Conservation (phyloP, 2,329 filamentous ascomycete species). For the Aspergillus tanneri region DNA sequence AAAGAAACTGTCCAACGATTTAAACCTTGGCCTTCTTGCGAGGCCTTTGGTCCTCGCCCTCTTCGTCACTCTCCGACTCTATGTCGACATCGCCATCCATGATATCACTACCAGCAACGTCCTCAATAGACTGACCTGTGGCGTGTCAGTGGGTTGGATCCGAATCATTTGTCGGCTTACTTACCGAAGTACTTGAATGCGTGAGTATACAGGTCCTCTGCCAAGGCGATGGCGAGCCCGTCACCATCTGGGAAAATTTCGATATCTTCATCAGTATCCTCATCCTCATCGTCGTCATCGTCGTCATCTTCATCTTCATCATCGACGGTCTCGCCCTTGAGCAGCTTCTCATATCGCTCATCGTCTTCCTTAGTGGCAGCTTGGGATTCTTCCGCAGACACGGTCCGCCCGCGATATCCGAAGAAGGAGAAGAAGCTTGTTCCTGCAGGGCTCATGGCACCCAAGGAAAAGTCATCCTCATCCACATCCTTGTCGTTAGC, state of each 20-base stretch:
- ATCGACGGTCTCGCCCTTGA: constrained; percentile 53
- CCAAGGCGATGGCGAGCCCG: constrained; percentile 73
- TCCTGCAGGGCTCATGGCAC: constrained; percentile 59
- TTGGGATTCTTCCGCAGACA: constrained; percentile 70
- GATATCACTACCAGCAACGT: constrained; percentile 64
- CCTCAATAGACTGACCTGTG: constrained; percentile 69
- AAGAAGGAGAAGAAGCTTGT: constrained; percentile 89
- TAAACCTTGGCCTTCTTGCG: constrained; percentile 43
- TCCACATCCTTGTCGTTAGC: constrained; percentile 38
- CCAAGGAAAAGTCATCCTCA: constrained; percentile 16
- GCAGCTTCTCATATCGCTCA: constrained; percentile 54
- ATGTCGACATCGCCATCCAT: constrained; percentile 55
- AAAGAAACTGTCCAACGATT: constrained; percentile 16
- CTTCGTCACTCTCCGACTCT: constrained; percentile 37
- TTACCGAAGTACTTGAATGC: constrained; percentile 90
- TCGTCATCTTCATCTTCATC: constrained; percentile 46
- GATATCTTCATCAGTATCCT: constrained; percentile 64
- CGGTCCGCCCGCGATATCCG: constrained; percentile 68
- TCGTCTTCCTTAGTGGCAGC: constrained; percentile 61
- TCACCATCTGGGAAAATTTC: constrained; percentile 90
- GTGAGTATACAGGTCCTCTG: constrained; percentile 84
- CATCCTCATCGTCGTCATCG: constrained; percentile 59
- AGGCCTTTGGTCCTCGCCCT: constrained; percentile 52
- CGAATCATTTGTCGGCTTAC: constrained; percentile 36
- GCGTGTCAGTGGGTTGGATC: not conserved